Conservation (phyloP, 2,329 filamentous ascomycete genomes). For the Botryotinia globosa region DNA sequence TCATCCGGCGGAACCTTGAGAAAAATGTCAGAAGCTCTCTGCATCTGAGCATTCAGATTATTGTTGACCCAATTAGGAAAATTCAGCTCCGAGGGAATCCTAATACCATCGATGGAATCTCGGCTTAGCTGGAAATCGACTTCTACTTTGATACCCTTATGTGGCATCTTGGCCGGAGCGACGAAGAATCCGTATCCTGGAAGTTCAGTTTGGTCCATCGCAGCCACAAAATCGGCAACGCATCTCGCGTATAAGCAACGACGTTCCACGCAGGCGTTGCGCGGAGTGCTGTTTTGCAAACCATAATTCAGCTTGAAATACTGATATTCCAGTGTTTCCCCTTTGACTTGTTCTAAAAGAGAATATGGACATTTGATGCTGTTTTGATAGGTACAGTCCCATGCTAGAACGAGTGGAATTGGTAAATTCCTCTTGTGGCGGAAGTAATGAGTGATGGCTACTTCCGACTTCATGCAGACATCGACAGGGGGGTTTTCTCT, state of each 20-base stretch:
- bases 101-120: background rate
- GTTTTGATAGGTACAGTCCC: background rate
- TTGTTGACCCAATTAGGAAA: background rate
- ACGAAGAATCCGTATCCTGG: background rate
- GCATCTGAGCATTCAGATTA: background rate
- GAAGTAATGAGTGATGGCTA: background rate
- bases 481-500: background rate
- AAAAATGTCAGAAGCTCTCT: background rate
- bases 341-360: background rate
- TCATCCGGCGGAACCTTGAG: background rate
- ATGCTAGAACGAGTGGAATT: background rate
- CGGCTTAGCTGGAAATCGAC: background rate
- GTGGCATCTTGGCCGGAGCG: background rate
- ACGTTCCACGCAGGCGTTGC: background rate
- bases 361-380: background rate
- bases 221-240: background rate
- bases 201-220: background rate
- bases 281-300: background rate
- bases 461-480: accelerated
- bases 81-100: background rate
- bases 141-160: background rate
- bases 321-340: background rate
- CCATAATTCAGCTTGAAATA: background rate
- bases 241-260: background rate
- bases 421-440: background rate